Evolutionary conservation across 75 land plant species (phyloP).

Genomic region (Selaginella moellendorffii): DNA sequence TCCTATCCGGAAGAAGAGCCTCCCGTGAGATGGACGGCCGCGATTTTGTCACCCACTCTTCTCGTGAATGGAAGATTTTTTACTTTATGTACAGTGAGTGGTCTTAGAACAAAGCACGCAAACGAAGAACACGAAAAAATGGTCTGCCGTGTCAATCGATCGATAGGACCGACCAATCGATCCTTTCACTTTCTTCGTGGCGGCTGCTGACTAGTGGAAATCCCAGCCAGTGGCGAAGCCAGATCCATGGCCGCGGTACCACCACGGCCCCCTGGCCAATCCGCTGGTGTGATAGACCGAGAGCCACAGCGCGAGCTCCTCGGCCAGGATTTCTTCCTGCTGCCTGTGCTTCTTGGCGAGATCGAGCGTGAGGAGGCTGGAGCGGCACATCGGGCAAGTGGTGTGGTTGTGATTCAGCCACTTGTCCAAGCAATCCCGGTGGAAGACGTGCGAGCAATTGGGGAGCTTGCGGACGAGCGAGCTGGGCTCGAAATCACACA

Average conservation of each 20-base stretch:
- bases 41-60: no score
- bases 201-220: no score
- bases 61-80: no score
- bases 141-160: no score
- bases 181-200: no score
- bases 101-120: no score
- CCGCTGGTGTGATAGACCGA: slow-evolving; percentile 20
- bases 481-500: slow-evolving; percentile 40
- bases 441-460: slow-evolving; percentile 39
- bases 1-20: no score
- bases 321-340: slow-evolving; percentile 26
- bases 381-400: slow-evolving; percentile 52
- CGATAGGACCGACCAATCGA: no score
- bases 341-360: slow-evolving; percentile 11
- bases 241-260: slow-evolving; percentile 6
- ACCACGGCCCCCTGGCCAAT: neutral
- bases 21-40: no score
- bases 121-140: no score
- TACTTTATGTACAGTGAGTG: no score
- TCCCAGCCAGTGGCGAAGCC: neutral
- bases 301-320: slow-evolving; percentile 57
- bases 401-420: slow-evolving; percentile 55
- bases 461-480: slow-evolving; percentile 35
- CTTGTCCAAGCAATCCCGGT: slow-evolving; percentile 34
- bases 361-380: slow-evolving; percentile 24